Conservation (phyloP, 2,329 filamentous ascomycete genomes). For the Pseudonectria buxi region DNA sequence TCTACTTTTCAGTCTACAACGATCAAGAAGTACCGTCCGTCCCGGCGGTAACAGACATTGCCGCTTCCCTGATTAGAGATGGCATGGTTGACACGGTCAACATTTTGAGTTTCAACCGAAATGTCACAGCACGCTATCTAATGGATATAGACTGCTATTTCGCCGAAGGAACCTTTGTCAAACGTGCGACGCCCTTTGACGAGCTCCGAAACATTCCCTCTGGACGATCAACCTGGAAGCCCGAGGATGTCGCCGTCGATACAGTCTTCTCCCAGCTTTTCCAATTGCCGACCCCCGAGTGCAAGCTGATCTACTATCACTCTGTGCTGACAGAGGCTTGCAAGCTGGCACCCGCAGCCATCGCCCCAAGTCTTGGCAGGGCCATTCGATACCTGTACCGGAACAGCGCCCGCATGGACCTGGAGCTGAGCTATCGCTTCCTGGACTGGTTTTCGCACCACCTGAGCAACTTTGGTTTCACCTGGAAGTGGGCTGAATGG, state of each 20-base stretch:
- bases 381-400: constrained; percentile 90
- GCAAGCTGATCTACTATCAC: constrained; percentile 96
- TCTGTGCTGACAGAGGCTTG: constrained; percentile 90
- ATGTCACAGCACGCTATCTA: constrained; percentile 76
- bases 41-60: constrained; percentile 66
- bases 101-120: constrained; percentile 85
- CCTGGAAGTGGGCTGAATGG: constrained; percentile 99
- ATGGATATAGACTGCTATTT: constrained; percentile 97
- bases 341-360: constrained; percentile 92
- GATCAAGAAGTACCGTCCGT: constrained; percentile 86
- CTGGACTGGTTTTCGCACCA: constrained; percentile 98
- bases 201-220: constrained; percentile 65
- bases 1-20: constrained; percentile 88
- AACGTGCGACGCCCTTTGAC: constrained; percentile 88
- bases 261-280: constrained; percentile 94
- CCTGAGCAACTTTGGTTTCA: constrained; percentile 97
- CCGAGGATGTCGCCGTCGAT: constrained; percentile 95
- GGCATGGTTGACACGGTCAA: constrained; percentile 89
- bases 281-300: constrained; percentile 77
- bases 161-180: constrained; percentile 80
- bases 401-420: constrained; percentile 72
- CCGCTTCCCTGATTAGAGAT: constrained; percentile 78
- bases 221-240: constrained; percentile 80
- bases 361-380: constrained; percentile 86
- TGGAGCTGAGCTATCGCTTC: constrained; percentile 81